Conservation (phyloP, 78 protist genomes). For the Neovahlkampfia damariscottae region DNA sequence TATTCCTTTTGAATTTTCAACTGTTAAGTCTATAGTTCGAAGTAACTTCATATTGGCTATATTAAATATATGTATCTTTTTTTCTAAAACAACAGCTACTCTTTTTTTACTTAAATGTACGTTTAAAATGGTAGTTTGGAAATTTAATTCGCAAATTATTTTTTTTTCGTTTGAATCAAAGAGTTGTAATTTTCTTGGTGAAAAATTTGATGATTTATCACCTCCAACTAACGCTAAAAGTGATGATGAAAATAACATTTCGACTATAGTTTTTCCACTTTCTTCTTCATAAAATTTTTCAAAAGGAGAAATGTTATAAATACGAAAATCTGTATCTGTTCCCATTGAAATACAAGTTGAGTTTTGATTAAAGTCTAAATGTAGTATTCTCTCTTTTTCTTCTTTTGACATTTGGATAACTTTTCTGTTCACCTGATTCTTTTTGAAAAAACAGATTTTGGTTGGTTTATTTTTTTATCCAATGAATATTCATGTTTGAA, state of each 20-base stretch:
- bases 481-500: too few species aligned
- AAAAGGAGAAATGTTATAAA: background rate
- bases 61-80: background rate
- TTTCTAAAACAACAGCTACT: background rate
- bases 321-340: background rate
- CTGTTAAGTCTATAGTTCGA: background rate
- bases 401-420: too few species aligned
- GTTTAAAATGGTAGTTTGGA: background rate
- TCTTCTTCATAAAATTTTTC: too few species aligned
- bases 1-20: background rate
- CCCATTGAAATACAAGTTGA: background rate
- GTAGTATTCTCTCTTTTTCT: background rate
- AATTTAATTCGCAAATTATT: background rate
- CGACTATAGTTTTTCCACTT: background rate
- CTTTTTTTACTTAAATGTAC: background rate
- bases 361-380: background rate
- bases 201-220: background rate
- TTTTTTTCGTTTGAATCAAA: background rate
- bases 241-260: constrained; percentile 1
- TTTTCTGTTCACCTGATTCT: too few species aligned
- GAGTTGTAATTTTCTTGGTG: background rate
- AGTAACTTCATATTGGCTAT: background rate
- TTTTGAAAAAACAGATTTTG: too few species aligned
- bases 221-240: background rate
- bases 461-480: too few species aligned